Evolutionary conservation across 1,139 yeast species (phyloP), one percentile per base, ranked within the genome.

Genomic region (Pichia sp.): DNA sequence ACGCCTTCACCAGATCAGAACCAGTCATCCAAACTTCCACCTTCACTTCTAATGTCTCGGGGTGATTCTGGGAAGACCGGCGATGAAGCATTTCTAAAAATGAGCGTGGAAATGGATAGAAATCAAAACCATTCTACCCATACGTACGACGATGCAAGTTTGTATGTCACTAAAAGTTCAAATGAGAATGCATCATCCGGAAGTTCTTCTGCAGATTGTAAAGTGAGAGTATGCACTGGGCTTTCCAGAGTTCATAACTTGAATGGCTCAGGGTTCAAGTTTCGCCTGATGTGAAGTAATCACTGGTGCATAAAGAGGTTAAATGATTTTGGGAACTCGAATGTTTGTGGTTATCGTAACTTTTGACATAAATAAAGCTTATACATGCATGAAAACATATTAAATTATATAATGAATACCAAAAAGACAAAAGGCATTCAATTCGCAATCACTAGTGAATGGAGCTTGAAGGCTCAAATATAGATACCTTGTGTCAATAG

Each of bases 401-500:
- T 6, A 30, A 34, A 34, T 9, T 34, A 34, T 13, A 34, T 34
- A 34, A n/a, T 34, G 18, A 34, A 34, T 13, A 34, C 18, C 3
- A 13, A 34, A n/a, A 34, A 3, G 37, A 36, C 26, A 30, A 31
- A 18, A 13, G 3, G 16, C 36, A 10, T 31, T 8, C 36, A 13
- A 3, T 31, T 7, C 13, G 2, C 16, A 16, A 12, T 4, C 6
- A 31, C 5, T 3, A 13, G 10, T 7, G 13, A 6, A 34, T 12
- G 3, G n/a, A 34, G 3, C 16, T n/a, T 13, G 18, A 34, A n/a
- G 3, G n/a, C 9, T 31, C 40, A 57, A 22, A 85, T 84, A 66
- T 88, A 90, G 26, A 91, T 93, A 42, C 99, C 99, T 69, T 93
- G 99, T 0, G 98, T 90, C 48, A 90, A 71, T 68, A 93, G 72